Conservation (phyloP, 306 rosid species). For the Vigna nakashimae region DNA sequence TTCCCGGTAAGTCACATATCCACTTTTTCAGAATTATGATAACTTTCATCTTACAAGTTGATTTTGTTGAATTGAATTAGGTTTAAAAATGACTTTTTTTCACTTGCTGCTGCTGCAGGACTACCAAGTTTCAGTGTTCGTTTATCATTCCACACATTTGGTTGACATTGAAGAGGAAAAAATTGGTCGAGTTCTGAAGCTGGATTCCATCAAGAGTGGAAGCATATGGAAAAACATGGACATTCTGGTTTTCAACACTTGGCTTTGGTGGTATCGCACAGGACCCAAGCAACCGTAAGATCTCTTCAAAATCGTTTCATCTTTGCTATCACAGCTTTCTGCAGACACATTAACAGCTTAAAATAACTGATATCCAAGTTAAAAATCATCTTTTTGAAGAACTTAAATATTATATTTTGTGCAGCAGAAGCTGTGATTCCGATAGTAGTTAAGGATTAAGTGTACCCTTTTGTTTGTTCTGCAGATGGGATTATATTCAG, state of each 20-base stretch:
- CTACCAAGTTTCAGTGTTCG: slow-evolving; percentile 60
- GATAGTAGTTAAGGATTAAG: not conserved
- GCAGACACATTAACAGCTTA: too few relatives aligned
- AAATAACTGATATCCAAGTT: too few relatives aligned
- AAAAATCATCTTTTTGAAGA: too few relatives aligned
- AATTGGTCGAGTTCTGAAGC: slow-evolving; percentile 68
- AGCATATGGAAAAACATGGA: slow-evolving; percentile 67
- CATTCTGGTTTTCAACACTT: slow-evolving; percentile 72
- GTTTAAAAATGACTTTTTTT: too few relatives aligned
- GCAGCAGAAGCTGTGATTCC: not conserved
- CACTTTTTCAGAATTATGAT: not conserved
- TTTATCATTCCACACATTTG: slow-evolving; percentile 47
- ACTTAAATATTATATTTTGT: not conserved
- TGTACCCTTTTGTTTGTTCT: not conserved
- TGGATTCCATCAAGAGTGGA: slow-evolving; percentile 67
- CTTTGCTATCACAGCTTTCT: too few relatives aligned
- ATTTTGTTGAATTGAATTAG: too few relatives aligned
- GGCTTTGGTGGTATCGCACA: slow-evolving; percentile 86
- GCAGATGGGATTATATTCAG: slow-evolving; percentile 81
- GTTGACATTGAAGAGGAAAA: slow-evolving; percentile 70
- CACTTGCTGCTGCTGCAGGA: slow-evolving; percentile 48
- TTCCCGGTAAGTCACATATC: slow-evolving; percentile 46
- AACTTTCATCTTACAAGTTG: too few relatives aligned
- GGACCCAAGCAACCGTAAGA: slow-evolving; percentile 66
- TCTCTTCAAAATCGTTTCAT: not conserved